These are phyloP conservation scores for Chalaropsis thielavioides DNA, from an alignment of 2,329 filamentous ascomycete genomes.

Conservation along the genomic window DNA sequence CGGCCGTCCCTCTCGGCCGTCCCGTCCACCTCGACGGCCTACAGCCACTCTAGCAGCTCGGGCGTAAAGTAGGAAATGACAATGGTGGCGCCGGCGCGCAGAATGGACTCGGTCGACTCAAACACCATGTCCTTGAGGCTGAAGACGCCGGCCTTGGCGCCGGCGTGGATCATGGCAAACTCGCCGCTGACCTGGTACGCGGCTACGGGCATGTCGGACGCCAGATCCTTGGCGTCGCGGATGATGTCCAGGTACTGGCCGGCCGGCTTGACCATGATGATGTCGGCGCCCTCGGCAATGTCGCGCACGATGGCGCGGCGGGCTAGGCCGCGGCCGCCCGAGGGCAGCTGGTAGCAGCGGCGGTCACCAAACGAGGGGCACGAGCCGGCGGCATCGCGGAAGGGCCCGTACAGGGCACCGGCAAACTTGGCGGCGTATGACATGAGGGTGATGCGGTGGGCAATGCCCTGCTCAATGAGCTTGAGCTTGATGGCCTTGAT, in stretches of 20 bases:
- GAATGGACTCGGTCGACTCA: slow-evolving; percentile 83
- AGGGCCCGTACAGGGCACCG: slow-evolving; percentile 89
- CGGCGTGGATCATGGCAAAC: slow-evolving; percentile 95
- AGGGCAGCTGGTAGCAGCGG: slow-evolving; percentile 91
- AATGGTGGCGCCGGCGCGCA: slow-evolving; percentile 85
- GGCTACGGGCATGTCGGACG: slow-evolving; percentile 78
- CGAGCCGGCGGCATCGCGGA: slow-evolving; percentile 90
- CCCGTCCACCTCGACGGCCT: slow-evolving; percentile 26
- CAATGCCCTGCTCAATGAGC: slow-evolving; percentile 85
- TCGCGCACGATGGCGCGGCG: slow-evolving; percentile 81
- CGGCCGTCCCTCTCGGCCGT: neutral
- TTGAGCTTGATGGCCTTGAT: slow-evolving; percentile 97
- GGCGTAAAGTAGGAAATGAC: slow-evolving; percentile 91
- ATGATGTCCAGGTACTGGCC: slow-evolving; percentile 96
- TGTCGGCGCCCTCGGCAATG: slow-evolving; percentile 84
- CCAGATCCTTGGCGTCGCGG: slow-evolving; percentile 88
- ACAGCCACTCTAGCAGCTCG: slow-evolving; percentile 54
- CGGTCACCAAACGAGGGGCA: slow-evolving; percentile 85
- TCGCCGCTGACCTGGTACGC: slow-evolving; percentile 97
- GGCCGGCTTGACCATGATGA: slow-evolving; percentile 98
- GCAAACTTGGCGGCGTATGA: slow-evolving; percentile 97
- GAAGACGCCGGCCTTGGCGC: slow-evolving; percentile 89
- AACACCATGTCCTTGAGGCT: slow-evolving; percentile 90
- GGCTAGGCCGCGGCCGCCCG: slow-evolving; percentile 79
- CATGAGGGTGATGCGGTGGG: slow-evolving; percentile 86